Base-by-base conservation (phyloP, 2,329 filamentous ascomycete species). In the Fusarium sp. region DNA sequence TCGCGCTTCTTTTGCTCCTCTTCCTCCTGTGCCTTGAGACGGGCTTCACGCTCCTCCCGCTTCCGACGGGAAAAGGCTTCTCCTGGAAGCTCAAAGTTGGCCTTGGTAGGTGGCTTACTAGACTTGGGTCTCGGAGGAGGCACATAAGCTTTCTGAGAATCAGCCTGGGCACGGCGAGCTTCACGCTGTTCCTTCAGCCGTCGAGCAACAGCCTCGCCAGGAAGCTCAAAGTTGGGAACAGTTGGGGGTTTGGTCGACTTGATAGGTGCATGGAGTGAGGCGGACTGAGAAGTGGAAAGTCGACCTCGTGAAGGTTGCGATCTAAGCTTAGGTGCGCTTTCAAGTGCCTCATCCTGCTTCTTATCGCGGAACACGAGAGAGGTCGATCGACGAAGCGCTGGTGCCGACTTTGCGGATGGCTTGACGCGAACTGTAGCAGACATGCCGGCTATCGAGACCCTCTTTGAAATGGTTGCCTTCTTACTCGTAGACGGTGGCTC, bases 11-110 rank as follows among this genome's bases (percentile, higher is more conserved):
- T 89, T 27, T 84, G 86, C 69, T 90, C 88, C 73, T 91, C 90
- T 72, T 91, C 89, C 74, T 90, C 89, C 75, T 91, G 85, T 5
- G 85, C 85, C 70, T 83, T 86, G 49, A 92, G 80, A 71, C 85
- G 87, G 66, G 88, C 84, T 75, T 91, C 86, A 63, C 86, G 84
- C 77, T 89, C 84, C 81, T 91, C 85, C 72, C 87, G 83, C 81
- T 90, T 89, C 31, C 85, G 82, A 2, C 86, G 83, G 4, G 87
- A 88, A 58, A 92, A 87, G 5, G 87, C 88, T 75, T 92, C 91
- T 10, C 90, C 90, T 0, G 90, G 90, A 49, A 92, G 84, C 80
- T 92, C 89, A 80, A 92, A 92, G 7, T 81, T 85, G 12, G 90
- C 85, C 27, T 85, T 85, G 1, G 88, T 88, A 20, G 86, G 84